phyloP scores from a whole-genome alignment of 2,329 filamentous ascomycete species.

The Pseudocercospora eumusae region DNA sequence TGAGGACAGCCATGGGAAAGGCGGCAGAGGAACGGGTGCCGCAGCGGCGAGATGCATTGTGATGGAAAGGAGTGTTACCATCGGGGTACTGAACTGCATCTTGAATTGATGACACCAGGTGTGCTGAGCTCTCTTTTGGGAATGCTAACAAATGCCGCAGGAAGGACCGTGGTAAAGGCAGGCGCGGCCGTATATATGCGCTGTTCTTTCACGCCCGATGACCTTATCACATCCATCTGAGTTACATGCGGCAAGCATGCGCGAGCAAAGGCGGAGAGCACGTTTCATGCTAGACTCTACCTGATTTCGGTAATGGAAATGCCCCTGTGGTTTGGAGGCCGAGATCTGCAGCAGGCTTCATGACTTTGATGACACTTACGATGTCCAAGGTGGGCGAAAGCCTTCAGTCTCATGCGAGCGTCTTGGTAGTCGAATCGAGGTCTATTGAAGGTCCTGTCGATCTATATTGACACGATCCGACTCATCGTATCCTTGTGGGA shows the following conservation, averaged over 20 bases:
- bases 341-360: slow-evolving; percentile 2
- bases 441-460: not conserved
- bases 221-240: not conserved
- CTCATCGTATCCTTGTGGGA: not conserved
- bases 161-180: not conserved
- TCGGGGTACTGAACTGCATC: not conserved
- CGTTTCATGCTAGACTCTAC: not conserved
- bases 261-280: not conserved
- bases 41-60: not conserved
- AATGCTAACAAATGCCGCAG: not conserved
- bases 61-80: not conserved
- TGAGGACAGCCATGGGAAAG: not conserved
- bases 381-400: not conserved
- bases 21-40: not conserved
- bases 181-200: not conserved
- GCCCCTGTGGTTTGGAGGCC: not conserved
- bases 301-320: not conserved
- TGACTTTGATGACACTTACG: not conserved
- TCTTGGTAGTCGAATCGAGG: not conserved
- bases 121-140: not conserved
- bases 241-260: not conserved
- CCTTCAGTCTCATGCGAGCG: not conserved
- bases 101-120: not conserved
- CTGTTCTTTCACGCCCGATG: not conserved
- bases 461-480: not conserved